Evolutionary conservation across 2,329 filamentous ascomycete genomes (phyloP).

Genomic region (Fusarium albidum): DNA sequence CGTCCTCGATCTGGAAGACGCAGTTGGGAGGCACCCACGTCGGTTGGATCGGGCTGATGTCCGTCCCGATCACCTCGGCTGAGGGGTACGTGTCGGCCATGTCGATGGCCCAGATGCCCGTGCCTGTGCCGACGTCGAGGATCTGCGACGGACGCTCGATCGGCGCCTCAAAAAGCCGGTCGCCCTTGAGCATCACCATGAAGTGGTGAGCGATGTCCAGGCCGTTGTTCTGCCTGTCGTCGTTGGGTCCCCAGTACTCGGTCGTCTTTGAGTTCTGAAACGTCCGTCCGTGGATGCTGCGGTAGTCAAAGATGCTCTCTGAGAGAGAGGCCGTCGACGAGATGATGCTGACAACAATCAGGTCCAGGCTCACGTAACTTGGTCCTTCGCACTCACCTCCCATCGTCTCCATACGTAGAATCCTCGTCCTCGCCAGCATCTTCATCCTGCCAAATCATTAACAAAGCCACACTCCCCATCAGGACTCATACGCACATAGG

Average conservation of each 20-base stretch:
- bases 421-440: slow-evolving; percentile 14
- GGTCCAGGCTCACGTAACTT: background rate
- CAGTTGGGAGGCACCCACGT: slow-evolving; percentile 19
- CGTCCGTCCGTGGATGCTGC: slow-evolving; percentile 43
- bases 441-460: slow-evolving; percentile 5
- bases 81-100: slow-evolving; percentile 52
- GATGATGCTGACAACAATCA: slow-evolving; percentile 15
- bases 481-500: slow-evolving; percentile 11
- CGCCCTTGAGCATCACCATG: slow-evolving; percentile 34
- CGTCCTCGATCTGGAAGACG: slow-evolving; percentile 17
- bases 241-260: slow-evolving; percentile 42
- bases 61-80: slow-evolving; percentile 57
- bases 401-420: slow-evolving; percentile 4
- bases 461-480: background rate
- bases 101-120: slow-evolving; percentile 48
- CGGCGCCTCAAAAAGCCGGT: slow-evolving; percentile 22
- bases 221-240: slow-evolving; percentile 37
- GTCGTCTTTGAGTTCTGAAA: slow-evolving; percentile 42
- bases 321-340: slow-evolving; percentile 45
- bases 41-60: slow-evolving; percentile 65
- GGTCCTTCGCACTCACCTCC: background rate
- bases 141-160: slow-evolving; percentile 55
- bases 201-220: slow-evolving; percentile 40
- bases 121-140: slow-evolving; percentile 18
- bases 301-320: slow-evolving; percentile 45